These are phyloP conservation scores for Oryza officinalis DNA, from an alignment of 176 grass and related monocot species.

Conservation along the genomic window DNA sequence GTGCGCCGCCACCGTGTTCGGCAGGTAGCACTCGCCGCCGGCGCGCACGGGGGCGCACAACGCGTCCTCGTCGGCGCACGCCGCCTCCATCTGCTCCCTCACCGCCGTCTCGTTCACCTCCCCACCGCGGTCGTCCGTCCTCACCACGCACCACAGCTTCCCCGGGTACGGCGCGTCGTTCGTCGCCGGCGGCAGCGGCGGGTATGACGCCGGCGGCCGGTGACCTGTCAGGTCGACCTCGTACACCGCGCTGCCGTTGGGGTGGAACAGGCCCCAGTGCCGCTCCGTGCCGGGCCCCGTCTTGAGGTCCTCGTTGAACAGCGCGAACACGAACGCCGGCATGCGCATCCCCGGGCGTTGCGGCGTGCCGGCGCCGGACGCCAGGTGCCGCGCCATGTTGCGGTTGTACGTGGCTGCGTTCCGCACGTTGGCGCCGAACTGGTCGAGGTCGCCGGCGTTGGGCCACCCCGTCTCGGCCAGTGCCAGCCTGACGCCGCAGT, in stretches of 20 bases:
- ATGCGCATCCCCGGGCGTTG: constrained; percentile 38
- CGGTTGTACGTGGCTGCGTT: constrained; percentile 76
- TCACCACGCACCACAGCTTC: constrained; percentile 55
- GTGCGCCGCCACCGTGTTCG: constrained; percentile 33
- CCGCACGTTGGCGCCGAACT: constrained; percentile 60
- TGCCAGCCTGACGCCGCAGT: constrained; percentile 17
- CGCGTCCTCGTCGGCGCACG: constrained; percentile 41
- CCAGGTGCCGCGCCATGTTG: constrained; percentile 56
- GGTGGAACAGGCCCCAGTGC: constrained; percentile 71
- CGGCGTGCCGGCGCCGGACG: constrained; percentile 48
- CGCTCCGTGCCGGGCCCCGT: constrained; percentile 54
- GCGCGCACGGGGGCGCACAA: constrained; percentile 42
- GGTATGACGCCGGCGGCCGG: constrained; percentile 25
- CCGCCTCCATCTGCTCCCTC: constrained; percentile 30
- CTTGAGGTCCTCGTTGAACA: constrained; percentile 76
- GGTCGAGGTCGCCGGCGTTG: constrained; percentile 53
- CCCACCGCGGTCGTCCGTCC: neutral
- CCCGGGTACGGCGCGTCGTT: constrained; percentile 58
- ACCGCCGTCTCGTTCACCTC: constrained; percentile 37
- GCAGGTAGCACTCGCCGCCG: constrained; percentile 42
- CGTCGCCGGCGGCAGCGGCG: constrained; percentile 44
- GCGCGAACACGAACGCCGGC: constrained; percentile 62
- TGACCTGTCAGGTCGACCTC: constrained; percentile 52
- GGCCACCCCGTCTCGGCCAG: constrained; percentile 54
- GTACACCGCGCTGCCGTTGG: constrained; percentile 57